Evolutionary conservation across 352 stramenopile species (phyloP).

Genomic region (Pythium dissimile): DNA sequence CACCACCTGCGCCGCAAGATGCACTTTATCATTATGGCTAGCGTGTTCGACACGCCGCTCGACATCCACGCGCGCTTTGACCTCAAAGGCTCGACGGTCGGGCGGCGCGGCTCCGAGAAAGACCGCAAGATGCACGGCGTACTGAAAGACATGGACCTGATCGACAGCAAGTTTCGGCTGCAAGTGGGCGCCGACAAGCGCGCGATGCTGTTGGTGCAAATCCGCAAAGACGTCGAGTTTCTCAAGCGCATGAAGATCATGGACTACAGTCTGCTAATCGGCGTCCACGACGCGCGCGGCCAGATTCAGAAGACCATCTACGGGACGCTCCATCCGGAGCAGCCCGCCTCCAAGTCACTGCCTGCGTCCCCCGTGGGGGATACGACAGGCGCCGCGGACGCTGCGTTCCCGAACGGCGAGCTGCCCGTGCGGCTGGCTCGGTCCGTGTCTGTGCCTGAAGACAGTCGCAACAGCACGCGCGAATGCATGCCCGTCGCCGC

Average conservation of each 20-base stretch:
- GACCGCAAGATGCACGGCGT: slow-evolving; percentile 64
- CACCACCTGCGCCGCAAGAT: slow-evolving; percentile 93
- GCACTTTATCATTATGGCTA: slow-evolving; percentile 96
- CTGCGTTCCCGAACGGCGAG: slow-evolving; percentile 15
- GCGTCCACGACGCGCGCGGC: slow-evolving; percentile 82
- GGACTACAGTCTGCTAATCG: slow-evolving; percentile 93
- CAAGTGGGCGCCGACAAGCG: slow-evolving; percentile 73
- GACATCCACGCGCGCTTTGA: slow-evolving; percentile 88
- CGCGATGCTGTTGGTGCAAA: slow-evolving; percentile 79
- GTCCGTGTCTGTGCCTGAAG: slow-evolving; percentile 26
- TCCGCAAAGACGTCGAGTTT: slow-evolving; percentile 90
- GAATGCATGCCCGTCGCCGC: slow-evolving; percentile 12
- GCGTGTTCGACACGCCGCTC: slow-evolving; percentile 94
- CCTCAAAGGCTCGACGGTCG: slow-evolving; percentile 91
- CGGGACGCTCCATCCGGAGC: slow-evolving; percentile 21
- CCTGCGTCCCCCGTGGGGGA: slow-evolving; percentile 33
- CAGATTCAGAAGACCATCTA: slow-evolving; percentile 55
- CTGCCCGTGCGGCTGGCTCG: slow-evolving; percentile 24
- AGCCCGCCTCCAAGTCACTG: slow-evolving; percentile 30
- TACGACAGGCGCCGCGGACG: not conserved
- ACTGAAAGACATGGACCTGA: slow-evolving; percentile 90
- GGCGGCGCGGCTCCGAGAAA: slow-evolving; percentile 58
- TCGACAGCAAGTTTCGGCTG: slow-evolving; percentile 82
- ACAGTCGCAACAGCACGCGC: not conserved
- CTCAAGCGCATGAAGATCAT: slow-evolving; percentile 93